A percentile compares a stretch with the other conserved stretches of the same genome.
Evolutionary conservation across 371 early-diverging fungal genomes (phyloP).

Genomic region (Mortierella sp.): DNA sequence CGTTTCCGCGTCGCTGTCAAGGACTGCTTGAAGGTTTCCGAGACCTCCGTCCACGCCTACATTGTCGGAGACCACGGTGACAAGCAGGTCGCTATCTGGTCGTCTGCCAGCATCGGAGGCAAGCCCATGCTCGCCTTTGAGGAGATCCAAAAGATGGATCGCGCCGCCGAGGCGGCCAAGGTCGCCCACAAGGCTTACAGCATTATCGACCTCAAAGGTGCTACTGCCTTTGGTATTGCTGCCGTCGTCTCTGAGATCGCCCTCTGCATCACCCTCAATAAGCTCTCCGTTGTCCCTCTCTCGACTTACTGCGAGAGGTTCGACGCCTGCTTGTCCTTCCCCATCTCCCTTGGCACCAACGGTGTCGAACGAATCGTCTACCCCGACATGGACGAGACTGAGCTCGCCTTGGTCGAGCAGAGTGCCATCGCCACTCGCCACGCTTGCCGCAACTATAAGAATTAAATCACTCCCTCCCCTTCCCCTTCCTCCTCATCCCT

Average conservation of each 20-base stretch:
- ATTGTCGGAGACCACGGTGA: conserved; percentile 93
- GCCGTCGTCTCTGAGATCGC: conserved; percentile 82
- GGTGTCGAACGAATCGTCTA: conserved; percentile 80
- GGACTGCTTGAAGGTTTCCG: conserved; percentile 72
- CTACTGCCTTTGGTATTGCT: conserved; percentile 91
- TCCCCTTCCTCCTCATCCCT: neutral
- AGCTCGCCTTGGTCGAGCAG: conserved; percentile 55
- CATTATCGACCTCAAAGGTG: conserved; percentile 89
- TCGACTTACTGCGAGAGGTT: conserved; percentile 74
- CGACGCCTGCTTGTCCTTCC: conserved; percentile 78
- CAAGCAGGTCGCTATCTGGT: conserved; percentile 88
- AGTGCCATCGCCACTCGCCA: conserved; percentile 44
- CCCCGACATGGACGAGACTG: conserved; percentile 69
- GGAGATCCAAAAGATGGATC: conserved; percentile 69
- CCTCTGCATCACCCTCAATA: conserved; percentile 76
- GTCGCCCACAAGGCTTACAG: conserved; percentile 84
- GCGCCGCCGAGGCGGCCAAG: conserved; percentile 63
- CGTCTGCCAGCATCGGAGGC: conserved; percentile 80
- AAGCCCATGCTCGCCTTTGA: conserved; percentile 77
- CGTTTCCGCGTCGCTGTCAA: conserved; percentile 80
- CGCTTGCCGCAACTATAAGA: conserved; percentile 33
- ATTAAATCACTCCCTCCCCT: neutral
- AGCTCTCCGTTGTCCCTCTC: conserved; percentile 73
- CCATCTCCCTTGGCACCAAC: conserved; percentile 77
- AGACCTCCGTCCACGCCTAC: conserved; percentile 83